These are phyloP conservation scores for Suillus tomentosus DNA, from an alignment of 768 basidiomycete genomes.

Conservation along the genomic window DNA sequence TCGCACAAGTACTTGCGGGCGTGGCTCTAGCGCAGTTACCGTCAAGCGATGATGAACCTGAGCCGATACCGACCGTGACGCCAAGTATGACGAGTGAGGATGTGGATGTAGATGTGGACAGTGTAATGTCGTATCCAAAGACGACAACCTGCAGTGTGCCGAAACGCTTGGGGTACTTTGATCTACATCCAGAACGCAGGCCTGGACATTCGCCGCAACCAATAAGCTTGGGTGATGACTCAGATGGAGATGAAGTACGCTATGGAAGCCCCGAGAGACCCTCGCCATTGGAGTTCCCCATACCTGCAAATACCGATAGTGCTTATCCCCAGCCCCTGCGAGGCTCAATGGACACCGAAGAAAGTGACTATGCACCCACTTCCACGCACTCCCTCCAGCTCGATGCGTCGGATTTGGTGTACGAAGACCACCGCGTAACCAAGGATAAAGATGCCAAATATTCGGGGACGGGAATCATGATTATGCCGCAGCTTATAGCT, in stretches of 20 bases:
- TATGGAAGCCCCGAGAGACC: conserved; percentile 29
- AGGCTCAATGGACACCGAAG: conserved; percentile 35
- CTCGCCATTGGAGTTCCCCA: conserved; percentile 10
- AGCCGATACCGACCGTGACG: conserved; percentile 14
- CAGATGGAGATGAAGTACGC: conserved; percentile 38
- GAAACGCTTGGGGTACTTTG: conserved; percentile 68
- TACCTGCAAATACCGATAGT: neutral
- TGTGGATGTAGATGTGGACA: conserved; percentile 50
- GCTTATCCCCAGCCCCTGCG: conserved; percentile 29
- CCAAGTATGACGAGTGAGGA: conserved; percentile 29
- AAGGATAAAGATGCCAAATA: conserved; percentile 26
- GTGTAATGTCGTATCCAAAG: conserved; percentile 38
- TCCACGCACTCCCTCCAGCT: conserved; percentile 26
- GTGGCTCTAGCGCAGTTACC: conserved; percentile 39
- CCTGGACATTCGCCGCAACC: conserved; percentile 27
- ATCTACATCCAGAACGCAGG: conserved; percentile 74
- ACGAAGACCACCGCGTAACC: conserved; percentile 24
- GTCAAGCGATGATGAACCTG: conserved; percentile 43
- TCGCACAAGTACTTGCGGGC: conserved; percentile 68
- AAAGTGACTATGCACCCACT: conserved; percentile 35
- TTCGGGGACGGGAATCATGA: conserved; percentile 30
- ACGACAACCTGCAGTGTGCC: neutral
- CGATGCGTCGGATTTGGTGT: conserved; percentile 32
- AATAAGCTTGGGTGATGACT: conserved; percentile 31
- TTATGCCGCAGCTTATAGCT: conserved; percentile 24